Evolutionary conservation across 495 filamentous ascomycete genomes (phyloP), one percentile per base, ranked within the genome.

Genomic region (Articulospora tetracladia): DNA sequence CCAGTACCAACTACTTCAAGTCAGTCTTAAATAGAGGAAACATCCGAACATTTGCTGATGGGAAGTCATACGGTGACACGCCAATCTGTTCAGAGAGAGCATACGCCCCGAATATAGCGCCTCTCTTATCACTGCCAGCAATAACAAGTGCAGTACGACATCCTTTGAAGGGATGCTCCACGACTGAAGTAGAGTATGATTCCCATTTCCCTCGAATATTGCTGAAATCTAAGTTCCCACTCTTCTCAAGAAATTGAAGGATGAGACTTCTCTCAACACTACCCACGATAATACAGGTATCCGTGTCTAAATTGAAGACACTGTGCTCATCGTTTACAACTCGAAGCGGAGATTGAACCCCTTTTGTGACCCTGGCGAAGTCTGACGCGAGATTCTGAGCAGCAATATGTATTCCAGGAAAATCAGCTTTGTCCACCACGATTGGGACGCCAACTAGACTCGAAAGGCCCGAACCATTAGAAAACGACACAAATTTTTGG

Each of bases 81-180:
- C 88, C 87, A 52, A 90, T 89, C 59, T 90, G 86, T 62, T 89
- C 85, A n/a, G 85, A 88, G 57, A 92, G 68, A 32, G 84, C 81
- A 73, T 92, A 90, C 60, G 88, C 76, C 19, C 87, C 87, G 59
- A 80, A 92, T 60, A 90, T 89, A 4, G 83, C 80, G 1, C 86
- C 88, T 27, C 88, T 79, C 49, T 84, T 81, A 68, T 90, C 86
- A 61, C 73, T 84, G 10, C 87, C 87, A 11, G 80, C 83, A 66
- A 92, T 86, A 0, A 90, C 81, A 44, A 92, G 71, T 0, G 86
- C 86, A 47, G 76, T 69, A 19, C 73, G 50, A 62, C 81, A 77
- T 15, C 82, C 83, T 0, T 69, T 66, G 39, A 87, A 70, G 0
- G 88, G 86, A 41, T 80, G 73, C 46, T 82, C 71, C 15, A 91